Base-by-base conservation (phyloP, 176 grass and related monocot species). In the Bolboschoenus planiculmis region DNA sequence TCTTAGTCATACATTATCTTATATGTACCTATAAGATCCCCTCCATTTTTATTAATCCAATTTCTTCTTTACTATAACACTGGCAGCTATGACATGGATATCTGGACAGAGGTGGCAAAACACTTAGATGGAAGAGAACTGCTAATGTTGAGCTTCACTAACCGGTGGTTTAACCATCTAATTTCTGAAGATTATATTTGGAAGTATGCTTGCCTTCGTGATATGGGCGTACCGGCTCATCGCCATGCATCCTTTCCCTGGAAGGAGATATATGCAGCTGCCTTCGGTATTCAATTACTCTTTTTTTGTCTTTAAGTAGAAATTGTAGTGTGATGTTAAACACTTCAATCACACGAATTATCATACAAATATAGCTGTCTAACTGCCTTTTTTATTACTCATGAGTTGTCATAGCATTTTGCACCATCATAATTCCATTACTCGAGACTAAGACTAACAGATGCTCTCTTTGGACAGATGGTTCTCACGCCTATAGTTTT, bases 81-180 rank as follows among this genome's bases (percentile, higher is more conserved):
- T 79, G 75, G 74, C 85, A 97, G 96, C 85, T 90, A 90, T 43
- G 89, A 95, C 48, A 64, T 76, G 79, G 96, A 98, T 81, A 26
- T 91, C 11, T 98, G 96, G 96, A 98, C 91, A 64, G 96, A 98
- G 89, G 91, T 98, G 26, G 90, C 92, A 74, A 98, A 91, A 86
- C 83, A 91, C 82, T 84, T 98, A 27, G 85, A 88, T 50, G 96
- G 92, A 18, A 60, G 14, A 30, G 92, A 98, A 87, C 89, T 98
- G 60, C 77, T 90, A 26, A 81, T 71, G 81, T 90, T 98, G 43
- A 83, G 86, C 82, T 11, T 36, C 13, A 83, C 80, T 83, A 87
- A 90, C 74, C 85, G 31, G 62, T 95, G 96, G 96, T 98, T 98
- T 85, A 60, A 16, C 81, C 84, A 48, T 79, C 87, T 95, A 34